A percentile compares a stretch with the other conserved stretches of the same genome.
Conservation (phyloP, 2,329 filamentous ascomycete genomes). For the Colletotrichum coccodes region DNA sequence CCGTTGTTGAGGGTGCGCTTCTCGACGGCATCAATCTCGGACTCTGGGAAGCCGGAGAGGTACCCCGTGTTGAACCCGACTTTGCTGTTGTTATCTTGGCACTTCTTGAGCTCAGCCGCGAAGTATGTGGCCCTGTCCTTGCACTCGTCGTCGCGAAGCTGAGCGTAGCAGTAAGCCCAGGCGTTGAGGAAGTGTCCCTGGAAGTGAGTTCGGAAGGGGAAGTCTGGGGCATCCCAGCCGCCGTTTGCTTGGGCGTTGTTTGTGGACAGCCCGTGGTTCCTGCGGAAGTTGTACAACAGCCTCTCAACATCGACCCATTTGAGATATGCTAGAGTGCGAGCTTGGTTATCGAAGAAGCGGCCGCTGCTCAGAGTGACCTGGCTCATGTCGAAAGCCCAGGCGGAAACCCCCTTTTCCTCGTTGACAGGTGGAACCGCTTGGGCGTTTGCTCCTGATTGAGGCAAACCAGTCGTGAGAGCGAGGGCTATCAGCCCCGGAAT, state of each 20-base stretch:
- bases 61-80: constrained; percentile 57
- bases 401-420: constrained; percentile 44
- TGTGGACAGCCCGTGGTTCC: constrained; percentile 57
- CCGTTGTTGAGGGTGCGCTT: constrained; percentile 54
- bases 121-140: constrained; percentile 56
- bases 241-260: constrained; percentile 56
- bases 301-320: constrained; percentile 56
- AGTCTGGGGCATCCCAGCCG: constrained; percentile 64
- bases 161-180: constrained; percentile 60
- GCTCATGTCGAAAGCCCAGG: constrained; percentile 51
- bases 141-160: constrained; percentile 52
- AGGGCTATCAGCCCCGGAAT: background rate
- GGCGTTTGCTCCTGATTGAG: background rate
- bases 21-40: constrained; percentile 57
- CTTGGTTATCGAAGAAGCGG: constrained; percentile 55
- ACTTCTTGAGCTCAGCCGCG: constrained; percentile 58
- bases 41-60: constrained; percentile 62
- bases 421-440: constrained; percentile 40
- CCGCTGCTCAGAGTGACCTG: constrained; percentile 49
- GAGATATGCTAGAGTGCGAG: constrained; percentile 57
- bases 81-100: constrained; percentile 59
- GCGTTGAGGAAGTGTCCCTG: constrained; percentile 63
- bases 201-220: constrained; percentile 61
- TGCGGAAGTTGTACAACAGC: constrained; percentile 59
- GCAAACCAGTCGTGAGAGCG: background rate